Percentiles rank a stretch among this genome's conserved stretches.
Conservation (phyloP, 129 eudicot species). For the Daucus carota region DH1_v3.0 NC_030381.2:44137001-44137500, state of each 20-base stretch:
- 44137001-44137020: neutral
- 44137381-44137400: slow-evolving; percentile 50
- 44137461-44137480: slow-evolving; percentile 56
- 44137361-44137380: slow-evolving; percentile 57
- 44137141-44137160: neutral
- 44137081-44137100: neutral
- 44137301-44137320: slow-evolving; percentile 71
- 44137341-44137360: slow-evolving; percentile 37
- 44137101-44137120: neutral
- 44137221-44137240: neutral
- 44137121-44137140: neutral
- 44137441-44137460: slow-evolving; percentile 51
- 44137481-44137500: slow-evolving; percentile 36
- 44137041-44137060: neutral
- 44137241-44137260: neutral
- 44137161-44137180: neutral
- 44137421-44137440: slow-evolving; percentile 46
- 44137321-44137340: slow-evolving; percentile 46
- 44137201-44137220: slow-evolving; percentile 39
- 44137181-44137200: slow-evolving; percentile 46
- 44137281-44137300: neutral
- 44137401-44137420: slow-evolving; percentile 49
- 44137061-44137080: neutral
- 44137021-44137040: neutral
- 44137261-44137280: neutral